Percentiles rank a stretch among this genome's conserved stretches.
These are phyloP conservation scores for Sarocladium strictum DNA, from an alignment of 2,329 filamentous ascomycete species.

Conservation along the genomic window DNA sequence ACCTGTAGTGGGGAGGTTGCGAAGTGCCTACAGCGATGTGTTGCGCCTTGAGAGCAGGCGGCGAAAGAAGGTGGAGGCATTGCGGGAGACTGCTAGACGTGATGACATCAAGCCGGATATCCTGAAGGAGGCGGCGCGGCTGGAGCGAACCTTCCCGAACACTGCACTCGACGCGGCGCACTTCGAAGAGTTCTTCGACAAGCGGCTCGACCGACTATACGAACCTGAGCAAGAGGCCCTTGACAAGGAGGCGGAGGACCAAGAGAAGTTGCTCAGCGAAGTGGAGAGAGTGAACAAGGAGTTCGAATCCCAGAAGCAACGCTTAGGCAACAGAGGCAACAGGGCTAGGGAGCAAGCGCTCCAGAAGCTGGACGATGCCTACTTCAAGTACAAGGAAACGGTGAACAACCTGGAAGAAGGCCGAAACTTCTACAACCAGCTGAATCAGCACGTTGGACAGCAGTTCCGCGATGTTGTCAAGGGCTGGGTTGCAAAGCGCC, in stretches of 20 bases:
- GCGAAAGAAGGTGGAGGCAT: constrained; percentile 68
- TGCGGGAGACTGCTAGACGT: constrained; percentile 72
- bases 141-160: constrained; percentile 82
- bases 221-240: constrained; percentile 70
- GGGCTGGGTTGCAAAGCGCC: constrained; percentile 72
- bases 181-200: constrained; percentile 87
- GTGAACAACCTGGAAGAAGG: constrained; percentile 86
- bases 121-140: constrained; percentile 71
- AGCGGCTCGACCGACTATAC: constrained; percentile 68
- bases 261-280: constrained; percentile 63
- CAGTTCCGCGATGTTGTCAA: constrained; percentile 74
- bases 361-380: constrained; percentile 84
- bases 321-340: constrained; percentile 57
- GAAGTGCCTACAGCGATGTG: constrained; percentile 79
- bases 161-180: constrained; percentile 81
- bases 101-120: constrained; percentile 89
- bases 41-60: constrained; percentile 75
- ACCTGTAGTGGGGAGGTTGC: constrained; percentile 68
- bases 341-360: constrained; percentile 77
- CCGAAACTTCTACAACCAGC: constrained; percentile 94
- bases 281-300: constrained; percentile 71
- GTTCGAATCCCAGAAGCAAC: constrained; percentile 63
- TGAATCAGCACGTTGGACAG: constrained; percentile 74
- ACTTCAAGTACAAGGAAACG: constrained; percentile 94
- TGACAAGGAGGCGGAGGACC: constrained; percentile 66